Evolutionary conservation across 73 alveolate species (phyloP).

Genomic region (Stentor roeselii): DNA sequence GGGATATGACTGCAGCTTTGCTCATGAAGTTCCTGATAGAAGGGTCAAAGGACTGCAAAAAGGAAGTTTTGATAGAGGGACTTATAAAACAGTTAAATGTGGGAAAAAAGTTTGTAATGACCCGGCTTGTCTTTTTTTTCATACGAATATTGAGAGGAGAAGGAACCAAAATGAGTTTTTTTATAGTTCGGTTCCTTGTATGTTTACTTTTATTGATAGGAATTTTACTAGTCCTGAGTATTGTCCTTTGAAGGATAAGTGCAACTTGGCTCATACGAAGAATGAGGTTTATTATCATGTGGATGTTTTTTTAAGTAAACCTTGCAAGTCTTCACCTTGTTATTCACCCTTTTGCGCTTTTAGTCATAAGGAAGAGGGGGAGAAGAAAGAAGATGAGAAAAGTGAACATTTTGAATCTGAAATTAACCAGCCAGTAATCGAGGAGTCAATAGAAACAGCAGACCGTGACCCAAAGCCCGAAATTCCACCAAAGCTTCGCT

Average conservation of each 20-base stretch:
- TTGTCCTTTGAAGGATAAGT: neutral
- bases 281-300: neutral
- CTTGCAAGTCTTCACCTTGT: neutral
- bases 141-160: neutral
- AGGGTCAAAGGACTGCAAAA: neutral
- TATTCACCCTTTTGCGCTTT: neutral
- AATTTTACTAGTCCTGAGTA: neutral
- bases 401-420: neutral
- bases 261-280: conserved; percentile 20
- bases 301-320: neutral
- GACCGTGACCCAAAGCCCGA: neutral
- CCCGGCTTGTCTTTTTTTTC: neutral
- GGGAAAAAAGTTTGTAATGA: neutral
- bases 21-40: neutral
- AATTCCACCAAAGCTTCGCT: neutral
- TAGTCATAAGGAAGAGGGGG: neutral
- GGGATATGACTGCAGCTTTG: neutral
- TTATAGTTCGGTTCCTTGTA: neutral
- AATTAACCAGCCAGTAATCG: neutral
- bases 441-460: neutral
- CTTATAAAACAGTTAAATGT: neutral
- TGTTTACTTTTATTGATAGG: neutral
- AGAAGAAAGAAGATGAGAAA: neutral
- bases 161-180: neutral
- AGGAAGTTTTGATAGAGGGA: neutral